These are phyloP conservation scores for Aureobasidium sp. DNA, from an alignment of 2,329 filamentous ascomycete species.

Conservation along the genomic window DNA sequence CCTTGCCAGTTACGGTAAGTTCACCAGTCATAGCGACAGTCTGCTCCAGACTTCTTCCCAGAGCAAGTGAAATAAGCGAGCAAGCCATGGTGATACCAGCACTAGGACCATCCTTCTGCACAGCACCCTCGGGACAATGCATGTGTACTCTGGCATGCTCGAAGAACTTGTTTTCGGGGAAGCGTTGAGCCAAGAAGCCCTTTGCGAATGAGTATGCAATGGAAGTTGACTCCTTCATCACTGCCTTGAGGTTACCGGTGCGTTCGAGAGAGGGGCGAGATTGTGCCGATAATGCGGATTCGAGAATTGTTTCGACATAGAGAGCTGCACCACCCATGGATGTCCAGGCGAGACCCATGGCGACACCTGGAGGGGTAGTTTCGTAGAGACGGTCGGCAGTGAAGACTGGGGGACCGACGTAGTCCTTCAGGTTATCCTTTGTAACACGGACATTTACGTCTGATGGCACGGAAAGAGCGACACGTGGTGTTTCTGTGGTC, in stretches of 20 bases:
- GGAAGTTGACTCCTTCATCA: conserved; percentile 95
- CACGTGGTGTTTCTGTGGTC: conserved; percentile 58
- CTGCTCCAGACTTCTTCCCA: conserved; percentile 69
- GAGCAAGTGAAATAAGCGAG: conserved; percentile 72
- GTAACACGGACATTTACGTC: conserved; percentile 76
- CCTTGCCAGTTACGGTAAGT: conserved; percentile 92
- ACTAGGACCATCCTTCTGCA: conserved; percentile 72
- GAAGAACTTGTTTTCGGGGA: conserved; percentile 89
- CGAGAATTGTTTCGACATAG: conserved; percentile 94
- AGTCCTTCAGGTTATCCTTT: conserved; percentile 89
- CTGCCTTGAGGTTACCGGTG: conserved; percentile 90
- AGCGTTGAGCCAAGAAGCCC: conserved; percentile 73
- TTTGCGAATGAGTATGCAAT: conserved; percentile 98
- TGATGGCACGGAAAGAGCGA: conserved; percentile 75
- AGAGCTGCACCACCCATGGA: conserved; percentile 93
- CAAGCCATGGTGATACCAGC: conserved; percentile 99
- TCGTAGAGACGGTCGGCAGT: conserved; percentile 95
- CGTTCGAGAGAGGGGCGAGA: conserved; percentile 77
- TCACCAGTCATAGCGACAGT: conserved; percentile 97
- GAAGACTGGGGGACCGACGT: conserved; percentile 91
- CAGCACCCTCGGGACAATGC: conserved; percentile 92
- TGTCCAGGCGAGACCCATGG: conserved; percentile 98
- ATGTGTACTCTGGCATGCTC: conserved; percentile 92
- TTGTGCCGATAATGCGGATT: conserved; percentile 62
- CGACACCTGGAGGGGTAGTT: conserved; percentile 82